Conservation (phyloP, 768 basidiomycete species). For the Multifurca ochricompacta region DNA sequence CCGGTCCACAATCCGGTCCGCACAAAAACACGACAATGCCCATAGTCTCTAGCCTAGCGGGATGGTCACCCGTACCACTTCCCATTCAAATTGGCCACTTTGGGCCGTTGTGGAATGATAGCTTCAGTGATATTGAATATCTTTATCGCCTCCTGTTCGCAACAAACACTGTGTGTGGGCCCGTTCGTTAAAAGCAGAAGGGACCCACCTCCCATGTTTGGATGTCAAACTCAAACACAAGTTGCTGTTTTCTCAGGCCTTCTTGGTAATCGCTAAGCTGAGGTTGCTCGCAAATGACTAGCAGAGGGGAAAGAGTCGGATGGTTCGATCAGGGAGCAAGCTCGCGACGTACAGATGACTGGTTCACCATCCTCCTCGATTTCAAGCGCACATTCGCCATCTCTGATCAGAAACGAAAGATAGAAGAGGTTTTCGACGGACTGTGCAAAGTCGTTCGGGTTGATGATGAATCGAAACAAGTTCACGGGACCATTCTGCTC, state of each 20-base stretch:
- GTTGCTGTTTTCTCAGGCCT: slow-evolving; percentile 69
- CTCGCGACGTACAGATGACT: slow-evolving; percentile 63
- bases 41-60: not conserved
- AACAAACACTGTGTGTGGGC: not conserved
- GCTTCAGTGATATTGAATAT: slow-evolving; percentile 74
- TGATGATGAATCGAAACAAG: slow-evolving; percentile 80
- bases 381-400: slow-evolving; percentile 73
- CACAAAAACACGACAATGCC: no score
- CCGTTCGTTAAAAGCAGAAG: not conserved
- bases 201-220: slow-evolving; percentile 71
- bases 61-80: slow-evolving; percentile 62
- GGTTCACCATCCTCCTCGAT: slow-evolving; percentile 62
- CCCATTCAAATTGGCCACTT: slow-evolving; percentile 47
- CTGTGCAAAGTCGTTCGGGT: slow-evolving; percentile 86
- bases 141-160: slow-evolving; percentile 73
- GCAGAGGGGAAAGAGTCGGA: not conserved
- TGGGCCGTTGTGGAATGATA: slow-evolving; percentile 65
- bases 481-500: slow-evolving; percentile 49
- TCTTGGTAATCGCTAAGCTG: slow-evolving; percentile 52
- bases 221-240: slow-evolving; percentile 90
- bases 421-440: slow-evolving; percentile 97
- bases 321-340: not conserved
- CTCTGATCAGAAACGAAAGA: slow-evolving; percentile 84
- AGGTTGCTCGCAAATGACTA: slow-evolving; percentile 60
- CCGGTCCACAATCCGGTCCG: no score